Conservation (phyloP, 129 eudicot species). For the Centaurea solstitialis region DNA sequence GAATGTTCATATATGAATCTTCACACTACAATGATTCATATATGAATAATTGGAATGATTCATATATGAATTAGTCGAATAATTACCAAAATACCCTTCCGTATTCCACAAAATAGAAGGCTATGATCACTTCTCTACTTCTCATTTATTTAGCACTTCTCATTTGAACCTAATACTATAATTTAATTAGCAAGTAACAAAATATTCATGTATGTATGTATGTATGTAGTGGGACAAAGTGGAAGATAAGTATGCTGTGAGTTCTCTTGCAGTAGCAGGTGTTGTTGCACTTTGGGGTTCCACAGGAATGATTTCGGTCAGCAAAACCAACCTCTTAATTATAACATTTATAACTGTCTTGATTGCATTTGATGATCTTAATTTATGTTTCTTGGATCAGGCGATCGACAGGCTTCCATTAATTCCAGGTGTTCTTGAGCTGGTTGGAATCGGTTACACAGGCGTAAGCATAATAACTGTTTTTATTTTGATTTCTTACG, state of each 20-base stretch:
- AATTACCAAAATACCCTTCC: too few relatives aligned
- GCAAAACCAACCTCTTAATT: background rate
- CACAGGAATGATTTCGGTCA: slow-evolving; percentile 81
- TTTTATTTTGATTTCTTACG: background rate
- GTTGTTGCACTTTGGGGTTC: slow-evolving; percentile 62
- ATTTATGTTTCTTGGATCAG: slow-evolving; percentile 34
- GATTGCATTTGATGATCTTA: too few relatives aligned
- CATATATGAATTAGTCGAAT: too few relatives aligned
- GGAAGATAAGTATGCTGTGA: slow-evolving; percentile 94
- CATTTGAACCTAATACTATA: too few relatives aligned
- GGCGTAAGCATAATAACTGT: slow-evolving; percentile 57
- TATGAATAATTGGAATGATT: too few relatives aligned
- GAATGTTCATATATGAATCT: too few relatives aligned
- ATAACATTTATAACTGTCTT: background rate
- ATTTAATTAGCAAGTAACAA: background rate
- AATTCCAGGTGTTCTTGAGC: slow-evolving; percentile 90
- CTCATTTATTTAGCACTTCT: too few relatives aligned
- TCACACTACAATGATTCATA: too few relatives aligned
- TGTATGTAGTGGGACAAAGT: slow-evolving; percentile 80
- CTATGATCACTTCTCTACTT: too few relatives aligned
- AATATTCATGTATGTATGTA: background rate
- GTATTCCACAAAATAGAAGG: too few relatives aligned
- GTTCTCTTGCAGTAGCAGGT: slow-evolving; percentile 78
- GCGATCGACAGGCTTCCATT: slow-evolving; percentile 96
- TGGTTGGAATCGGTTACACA: slow-evolving; percentile 91